phyloP scores from a whole-genome alignment of 2,329 filamentous ascomycete species.

The Leptosphaerulina australis region DNA sequence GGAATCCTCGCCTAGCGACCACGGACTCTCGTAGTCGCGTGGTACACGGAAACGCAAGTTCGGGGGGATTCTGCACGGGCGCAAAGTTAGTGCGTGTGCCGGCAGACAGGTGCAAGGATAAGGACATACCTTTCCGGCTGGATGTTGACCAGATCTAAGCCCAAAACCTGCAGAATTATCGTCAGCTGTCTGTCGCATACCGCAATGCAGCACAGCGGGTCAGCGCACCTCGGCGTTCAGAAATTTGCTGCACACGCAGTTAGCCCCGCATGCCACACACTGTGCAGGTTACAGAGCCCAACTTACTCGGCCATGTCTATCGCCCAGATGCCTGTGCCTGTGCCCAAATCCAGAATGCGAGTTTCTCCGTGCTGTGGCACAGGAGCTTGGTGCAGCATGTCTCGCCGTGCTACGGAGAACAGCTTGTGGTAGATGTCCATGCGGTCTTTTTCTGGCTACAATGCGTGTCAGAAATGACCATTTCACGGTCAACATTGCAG shows the following conservation, averaged over 20 bases:
- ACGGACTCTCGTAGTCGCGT: constrained; percentile 78
- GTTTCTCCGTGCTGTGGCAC: constrained; percentile 49
- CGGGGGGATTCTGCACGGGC: constrained; percentile 66
- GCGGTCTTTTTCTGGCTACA: constrained; percentile 72
- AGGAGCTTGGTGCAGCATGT: constrained; percentile 55
- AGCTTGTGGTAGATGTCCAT: constrained; percentile 84
- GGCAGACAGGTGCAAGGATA: constrained; percentile 46
- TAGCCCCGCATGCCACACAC: constrained; percentile 32
- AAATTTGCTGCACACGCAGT: constrained; percentile 55
- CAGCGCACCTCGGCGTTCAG: constrained; percentile 58
- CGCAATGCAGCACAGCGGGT: constrained; percentile 17
- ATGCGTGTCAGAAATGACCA: constrained; percentile 22
- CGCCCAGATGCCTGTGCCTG: constrained; percentile 89
- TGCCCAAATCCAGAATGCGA: constrained; percentile 71
- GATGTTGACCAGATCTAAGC: constrained; percentile 66
- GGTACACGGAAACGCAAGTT: constrained; percentile 71
- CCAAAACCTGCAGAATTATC: constrained; percentile 55
- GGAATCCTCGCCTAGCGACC: constrained; percentile 69
- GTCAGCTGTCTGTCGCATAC: constrained; percentile 34
- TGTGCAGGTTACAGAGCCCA: constrained; percentile 21
- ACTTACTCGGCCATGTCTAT: constrained; percentile 81
- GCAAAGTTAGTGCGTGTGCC: constrained; percentile 39
- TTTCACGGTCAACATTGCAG: not conserved
- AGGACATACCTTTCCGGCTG: constrained; percentile 61
- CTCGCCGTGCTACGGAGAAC: constrained; percentile 67